Base-by-base conservation (phyloP, 2,329 filamentous ascomycete species). In the Venturia carpophila region DNA sequence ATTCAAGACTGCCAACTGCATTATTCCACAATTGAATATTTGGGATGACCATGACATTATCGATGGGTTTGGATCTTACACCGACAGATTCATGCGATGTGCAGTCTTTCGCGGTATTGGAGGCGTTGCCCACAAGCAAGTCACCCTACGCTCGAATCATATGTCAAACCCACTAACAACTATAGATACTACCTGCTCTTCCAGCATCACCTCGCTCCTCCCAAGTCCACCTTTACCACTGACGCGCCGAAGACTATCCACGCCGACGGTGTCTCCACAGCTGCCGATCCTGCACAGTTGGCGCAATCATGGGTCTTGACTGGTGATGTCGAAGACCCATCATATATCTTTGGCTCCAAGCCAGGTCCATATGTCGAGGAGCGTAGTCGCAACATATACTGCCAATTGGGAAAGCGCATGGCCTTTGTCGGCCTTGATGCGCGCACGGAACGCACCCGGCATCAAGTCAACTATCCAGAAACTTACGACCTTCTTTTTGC, bases 401-500 rank as follows among this genome's bases (percentile, higher is more conserved):
- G 84, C 74, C 83, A 85, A 64, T 78, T 88, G 4, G 85, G 85
- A 49, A 83, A 82, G 67, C 82, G 89, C 11, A 87, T 90, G 70
- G 83, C 86, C 45, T 84, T 85, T 71, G 72, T 82, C 62, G 84
- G 86, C 73, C 78, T 83, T 70, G 82, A 86, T 74, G 82, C 83
- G 11, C 80, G 83, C 17, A 85, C 83, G n/a, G 83, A 87, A 83
- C 89, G 92, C 30, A 97, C 93, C 10, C 86, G 93, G 45, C 91
- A 95, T 72, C 92, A 96, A 76, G 87, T 97, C 77, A 97, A 97
- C 78, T 97, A 96, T 71, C 75, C 79, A 66, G 77, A 88, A 75
- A 78, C 92, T 74, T 75, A 88, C 78, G 73, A 83, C 71, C 68
- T 83, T 78, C 80, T 88, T 60, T 87, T 87, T 70, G 71, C 79